These are phyloP conservation scores for Apiospora aurea DNA, from an alignment of 2,329 filamentous ascomycete genomes.

Conservation along the genomic window DNA sequence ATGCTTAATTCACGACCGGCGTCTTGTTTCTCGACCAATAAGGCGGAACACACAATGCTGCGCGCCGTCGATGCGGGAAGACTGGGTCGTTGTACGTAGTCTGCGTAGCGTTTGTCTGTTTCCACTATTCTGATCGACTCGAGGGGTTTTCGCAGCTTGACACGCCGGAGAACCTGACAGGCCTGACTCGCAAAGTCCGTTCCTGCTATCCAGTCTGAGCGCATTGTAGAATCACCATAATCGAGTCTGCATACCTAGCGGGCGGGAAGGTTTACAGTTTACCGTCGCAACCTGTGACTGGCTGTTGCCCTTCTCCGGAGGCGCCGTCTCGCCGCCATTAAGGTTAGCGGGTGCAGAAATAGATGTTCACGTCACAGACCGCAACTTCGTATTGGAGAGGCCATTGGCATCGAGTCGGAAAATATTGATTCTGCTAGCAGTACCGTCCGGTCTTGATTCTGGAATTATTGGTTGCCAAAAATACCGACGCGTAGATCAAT, in stretches of 20 bases:
- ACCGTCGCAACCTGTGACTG: neutral
- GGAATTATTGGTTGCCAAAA: neutral
- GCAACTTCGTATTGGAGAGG: no score
- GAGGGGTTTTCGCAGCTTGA: neutral
- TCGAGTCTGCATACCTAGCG: neutral
- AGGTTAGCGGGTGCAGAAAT: slow-evolving; percentile 9
- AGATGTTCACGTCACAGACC: neutral
- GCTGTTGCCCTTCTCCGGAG: neutral
- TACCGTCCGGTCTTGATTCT: neutral
- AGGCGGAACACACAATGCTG: neutral
- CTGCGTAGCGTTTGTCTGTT: neutral
- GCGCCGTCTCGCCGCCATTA: neutral
- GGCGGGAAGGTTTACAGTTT: neutral
- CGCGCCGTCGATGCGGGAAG: slow-evolving; percentile 2
- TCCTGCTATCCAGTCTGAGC: neutral
- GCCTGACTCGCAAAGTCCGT: slow-evolving; percentile 1
- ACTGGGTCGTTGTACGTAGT: neutral
- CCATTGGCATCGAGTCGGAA: neutral
- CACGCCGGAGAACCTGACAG: neutral
- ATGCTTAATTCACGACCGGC: neutral
- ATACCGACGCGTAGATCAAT: neutral
- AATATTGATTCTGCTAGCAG: neutral
- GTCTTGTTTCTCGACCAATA: neutral
- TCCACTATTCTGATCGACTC: slow-evolving; percentile 4
- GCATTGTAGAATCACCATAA: slow-evolving; percentile 4